Evolutionary conservation across 345 rosid species (phyloP).

Genomic region (Boechera stricta): DNA sequence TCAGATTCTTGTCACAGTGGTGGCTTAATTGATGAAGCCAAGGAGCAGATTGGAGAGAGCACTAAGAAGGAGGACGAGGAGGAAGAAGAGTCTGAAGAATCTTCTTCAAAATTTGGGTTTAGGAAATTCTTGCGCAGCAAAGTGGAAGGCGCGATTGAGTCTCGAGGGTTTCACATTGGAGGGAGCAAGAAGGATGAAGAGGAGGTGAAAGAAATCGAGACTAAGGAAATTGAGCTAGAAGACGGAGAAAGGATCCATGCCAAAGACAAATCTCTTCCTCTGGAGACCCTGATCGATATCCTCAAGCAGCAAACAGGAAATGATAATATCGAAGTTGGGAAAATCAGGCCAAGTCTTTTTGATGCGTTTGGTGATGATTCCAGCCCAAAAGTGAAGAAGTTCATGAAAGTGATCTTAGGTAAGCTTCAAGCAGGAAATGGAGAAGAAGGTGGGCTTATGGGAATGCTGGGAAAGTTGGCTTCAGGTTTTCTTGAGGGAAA

Average conservation of each 20-base stretch:
- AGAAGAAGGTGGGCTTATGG: slow-evolving; percentile 70
- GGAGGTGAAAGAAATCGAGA: slow-evolving; percentile 49
- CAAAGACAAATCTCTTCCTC: slow-evolving; percentile 76
- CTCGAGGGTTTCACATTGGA: slow-evolving; percentile 72
- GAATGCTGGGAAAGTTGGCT: slow-evolving; percentile 85
- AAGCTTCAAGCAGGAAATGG: slow-evolving; percentile 61
- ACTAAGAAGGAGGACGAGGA: slow-evolving; percentile 49
- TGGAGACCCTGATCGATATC: slow-evolving; percentile 76
- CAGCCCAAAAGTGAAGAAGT: slow-evolving; percentile 97
- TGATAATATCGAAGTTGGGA: slow-evolving; percentile 90
- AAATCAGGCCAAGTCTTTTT: slow-evolving; percentile 87
- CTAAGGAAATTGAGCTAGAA: slow-evolving; percentile 50
- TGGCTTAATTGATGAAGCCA: slow-evolving; percentile 86
- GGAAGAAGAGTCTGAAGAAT: slow-evolving; percentile 41
- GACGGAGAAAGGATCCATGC: slow-evolving; percentile 57
- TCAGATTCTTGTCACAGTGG: slow-evolving; percentile 98
- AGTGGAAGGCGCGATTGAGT: slow-evolving; percentile 62
- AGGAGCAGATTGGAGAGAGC: slow-evolving; percentile 97
- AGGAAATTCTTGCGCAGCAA: slow-evolving; percentile 61
- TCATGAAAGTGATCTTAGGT: slow-evolving; percentile 77
- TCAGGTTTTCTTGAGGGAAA: slow-evolving; percentile 85
- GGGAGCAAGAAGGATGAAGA: slow-evolving; percentile 47
- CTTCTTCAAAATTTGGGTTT: slow-evolving; percentile 57
- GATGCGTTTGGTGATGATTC: slow-evolving; percentile 91
- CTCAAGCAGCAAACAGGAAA: slow-evolving; percentile 94